phyloP scores from a whole-genome alignment of 345 rosid genomes.

The Brassica carinata region DNA sequence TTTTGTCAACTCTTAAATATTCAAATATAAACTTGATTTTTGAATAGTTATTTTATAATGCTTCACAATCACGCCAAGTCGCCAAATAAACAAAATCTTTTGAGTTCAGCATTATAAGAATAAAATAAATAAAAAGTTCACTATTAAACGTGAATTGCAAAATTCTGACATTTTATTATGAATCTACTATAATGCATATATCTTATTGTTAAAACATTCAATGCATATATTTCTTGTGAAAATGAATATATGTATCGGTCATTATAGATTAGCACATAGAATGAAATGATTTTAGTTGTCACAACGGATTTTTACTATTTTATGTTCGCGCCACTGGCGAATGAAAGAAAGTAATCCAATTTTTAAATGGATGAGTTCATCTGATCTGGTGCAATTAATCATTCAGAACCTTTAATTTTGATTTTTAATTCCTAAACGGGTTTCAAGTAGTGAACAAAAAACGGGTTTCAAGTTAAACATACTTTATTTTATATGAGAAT shows the following conservation, averaged over 20 bases:
- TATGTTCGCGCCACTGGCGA: neutral
- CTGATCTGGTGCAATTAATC: neutral
- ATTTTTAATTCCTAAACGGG: neutral
- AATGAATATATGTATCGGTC: neutral
- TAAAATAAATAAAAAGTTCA: neutral
- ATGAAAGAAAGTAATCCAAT: too few species aligned
- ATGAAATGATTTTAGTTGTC: neutral
- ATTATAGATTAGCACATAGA: neutral
- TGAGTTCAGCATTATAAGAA: neutral
- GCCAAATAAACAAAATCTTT: neutral
- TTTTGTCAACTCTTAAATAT: neutral
- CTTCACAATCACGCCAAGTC: slow-evolving; percentile 13
- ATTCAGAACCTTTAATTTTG: neutral
- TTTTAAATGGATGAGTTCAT: neutral
- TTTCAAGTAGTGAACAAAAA: neutral
- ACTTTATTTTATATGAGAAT: neutral
- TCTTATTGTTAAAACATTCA: neutral
- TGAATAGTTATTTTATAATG: slow-evolving; percentile 1
- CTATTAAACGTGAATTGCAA: neutral
- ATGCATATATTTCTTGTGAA: neutral
- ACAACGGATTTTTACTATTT: neutral
- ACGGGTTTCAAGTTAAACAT: neutral
- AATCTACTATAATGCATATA: neutral
- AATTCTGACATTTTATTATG: neutral
- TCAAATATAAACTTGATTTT: neutral